phyloP scores from a whole-genome alignment of 106 monocot genomes.

The Dendrobium chrysotoxum region DNA sequence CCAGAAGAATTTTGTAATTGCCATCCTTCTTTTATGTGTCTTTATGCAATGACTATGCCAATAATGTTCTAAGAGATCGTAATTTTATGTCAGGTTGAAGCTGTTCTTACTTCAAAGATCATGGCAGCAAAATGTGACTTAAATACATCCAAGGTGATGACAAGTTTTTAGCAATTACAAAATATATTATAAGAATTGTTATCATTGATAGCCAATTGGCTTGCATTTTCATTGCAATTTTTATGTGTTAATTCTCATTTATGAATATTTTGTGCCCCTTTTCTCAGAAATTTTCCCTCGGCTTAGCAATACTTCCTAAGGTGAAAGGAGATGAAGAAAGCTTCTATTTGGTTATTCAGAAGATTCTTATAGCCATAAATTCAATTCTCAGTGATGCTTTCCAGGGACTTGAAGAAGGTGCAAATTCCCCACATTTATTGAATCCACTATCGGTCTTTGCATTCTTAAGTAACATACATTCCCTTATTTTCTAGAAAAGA shows the following conservation, averaged over 20 bases:
- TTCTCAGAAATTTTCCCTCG: constrained; percentile 45
- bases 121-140: constrained; percentile 38
- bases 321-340: constrained; percentile 57
- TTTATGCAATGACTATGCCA: background rate
- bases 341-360: constrained; percentile 70
- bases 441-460: background rate
- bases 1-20: background rate
- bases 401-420: constrained; percentile 84
- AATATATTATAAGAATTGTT: background rate
- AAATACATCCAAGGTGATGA: constrained; percentile 52
- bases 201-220: background rate
- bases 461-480: background rate
- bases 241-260: background rate
- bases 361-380: constrained; percentile 62
- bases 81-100: constrained; percentile 53
- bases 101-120: constrained; percentile 51
- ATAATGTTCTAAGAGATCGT: background rate
- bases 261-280: background rate
- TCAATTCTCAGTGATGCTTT: constrained; percentile 57
- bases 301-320: constrained; percentile 70
- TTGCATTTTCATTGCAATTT: background rate
- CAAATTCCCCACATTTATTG: background rate
- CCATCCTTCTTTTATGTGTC: background rate
- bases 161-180: background rate
- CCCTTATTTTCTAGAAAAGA: constrained; percentile 39